These are phyloP conservation scores for Protomyces pachydermus DNA, from an alignment of 1,139 yeast genomes.

Conservation along the genomic window DNA sequence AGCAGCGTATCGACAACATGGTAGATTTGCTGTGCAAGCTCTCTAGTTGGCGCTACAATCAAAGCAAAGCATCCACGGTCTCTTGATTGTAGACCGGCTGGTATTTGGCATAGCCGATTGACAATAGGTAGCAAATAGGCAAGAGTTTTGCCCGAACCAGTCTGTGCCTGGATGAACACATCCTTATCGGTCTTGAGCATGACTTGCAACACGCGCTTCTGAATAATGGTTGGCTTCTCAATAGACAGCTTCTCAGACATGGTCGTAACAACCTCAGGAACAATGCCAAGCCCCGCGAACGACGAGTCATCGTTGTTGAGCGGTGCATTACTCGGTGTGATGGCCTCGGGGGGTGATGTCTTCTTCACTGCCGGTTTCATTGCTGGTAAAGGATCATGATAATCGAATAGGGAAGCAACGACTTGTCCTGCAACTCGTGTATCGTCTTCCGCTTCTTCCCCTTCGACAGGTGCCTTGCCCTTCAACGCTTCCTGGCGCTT, in stretches of 20 bases:
- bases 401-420: constrained; percentile 82
- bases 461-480: neutral
- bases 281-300: constrained; percentile 68
- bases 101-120: constrained; percentile 58
- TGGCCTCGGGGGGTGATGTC: constrained; percentile 40
- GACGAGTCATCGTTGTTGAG: constrained; percentile 55
- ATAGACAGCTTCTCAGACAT: constrained; percentile 57
- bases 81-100: constrained; percentile 50
- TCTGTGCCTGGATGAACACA: constrained; percentile 84
- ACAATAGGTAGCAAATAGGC: constrained; percentile 82
- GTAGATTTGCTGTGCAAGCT: constrained; percentile 86
- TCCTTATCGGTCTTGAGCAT: constrained; percentile 44
- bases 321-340: constrained; percentile 73
- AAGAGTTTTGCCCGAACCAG: constrained; percentile 95
- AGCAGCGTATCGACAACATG: constrained; percentile 49
- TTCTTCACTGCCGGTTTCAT: constrained; percentile 38
- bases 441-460: neutral
- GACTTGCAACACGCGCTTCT: constrained; percentile 73
- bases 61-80: constrained; percentile 84
- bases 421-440: constrained; percentile 34
- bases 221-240: constrained; percentile 77
- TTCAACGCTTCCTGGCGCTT: constrained; percentile 3
- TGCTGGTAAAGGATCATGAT: constrained; percentile 47
- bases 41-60: constrained; percentile 87
- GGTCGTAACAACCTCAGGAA: constrained; percentile 51